phyloP scores from a whole-genome alignment of 495 filamentous ascomycete species.

The Geopyxis carbonaria region DNA sequence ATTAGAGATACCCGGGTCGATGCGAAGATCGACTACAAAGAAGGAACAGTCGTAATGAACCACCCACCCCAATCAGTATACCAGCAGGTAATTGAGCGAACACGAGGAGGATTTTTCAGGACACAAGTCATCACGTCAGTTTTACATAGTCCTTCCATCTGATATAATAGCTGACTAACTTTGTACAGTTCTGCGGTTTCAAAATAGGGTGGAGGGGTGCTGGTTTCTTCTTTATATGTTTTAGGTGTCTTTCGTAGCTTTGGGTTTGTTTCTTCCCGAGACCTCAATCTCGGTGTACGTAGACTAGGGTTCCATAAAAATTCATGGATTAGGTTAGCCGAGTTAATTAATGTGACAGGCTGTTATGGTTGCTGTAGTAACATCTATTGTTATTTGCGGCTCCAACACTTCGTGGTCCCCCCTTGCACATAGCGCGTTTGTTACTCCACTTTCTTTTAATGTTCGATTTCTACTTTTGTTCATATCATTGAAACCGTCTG shows the following conservation, averaged over 20 bases:
- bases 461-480: too few species aligned
- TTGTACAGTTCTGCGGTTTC: slow-evolving; percentile 17
- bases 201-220: slow-evolving; percentile 8
- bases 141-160: too few species aligned
- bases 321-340: too few species aligned
- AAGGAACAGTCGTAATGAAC: slow-evolving; percentile 97
- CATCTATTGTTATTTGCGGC: too few species aligned
- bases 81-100: slow-evolving; percentile 95
- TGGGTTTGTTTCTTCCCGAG: slow-evolving; percentile 5
- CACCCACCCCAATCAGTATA: slow-evolving; percentile 95
- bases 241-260: slow-evolving; percentile 4
- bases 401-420: too few species aligned
- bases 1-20: slow-evolving; percentile 95
- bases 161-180: background rate
- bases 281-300: too few species aligned
- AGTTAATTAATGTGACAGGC: too few species aligned
- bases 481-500: too few species aligned
- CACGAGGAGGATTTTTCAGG: slow-evolving; percentile 85
- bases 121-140: slow-evolving; percentile 50
- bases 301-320: too few species aligned
- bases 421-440: too few species aligned
- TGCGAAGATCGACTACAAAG: slow-evolving; percentile 97
- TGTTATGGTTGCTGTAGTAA: too few species aligned
- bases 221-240: background rate
- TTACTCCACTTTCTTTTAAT: too few species aligned